Conservation (phyloP, 2,329 filamentous ascomycete species). For the Reticulascus tulasneorum region DNA sequence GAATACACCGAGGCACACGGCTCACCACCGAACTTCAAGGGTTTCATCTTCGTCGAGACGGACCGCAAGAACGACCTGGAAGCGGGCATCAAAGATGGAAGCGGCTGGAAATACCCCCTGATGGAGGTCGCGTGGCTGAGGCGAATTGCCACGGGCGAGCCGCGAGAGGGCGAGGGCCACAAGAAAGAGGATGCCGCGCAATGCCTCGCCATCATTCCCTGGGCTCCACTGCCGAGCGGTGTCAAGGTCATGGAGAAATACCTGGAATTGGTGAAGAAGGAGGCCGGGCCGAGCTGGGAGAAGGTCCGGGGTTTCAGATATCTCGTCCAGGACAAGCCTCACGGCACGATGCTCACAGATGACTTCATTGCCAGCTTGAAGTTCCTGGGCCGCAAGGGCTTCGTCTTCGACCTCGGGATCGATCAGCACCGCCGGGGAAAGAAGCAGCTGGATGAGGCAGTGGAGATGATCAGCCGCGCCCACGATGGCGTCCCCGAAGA, state of each 20-base stretch:
- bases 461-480: slow-evolving; percentile 65
- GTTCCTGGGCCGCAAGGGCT: slow-evolving; percentile 59
- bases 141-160: slow-evolving; percentile 59
- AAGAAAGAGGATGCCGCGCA: slow-evolving; percentile 43
- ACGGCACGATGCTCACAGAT: slow-evolving; percentile 59
- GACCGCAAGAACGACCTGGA: slow-evolving; percentile 64
- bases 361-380: slow-evolving; percentile 63
- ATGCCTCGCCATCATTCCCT: slow-evolving; percentile 71
- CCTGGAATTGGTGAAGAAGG: slow-evolving; percentile 54
- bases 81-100: slow-evolving; percentile 37
- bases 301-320: slow-evolving; percentile 79
- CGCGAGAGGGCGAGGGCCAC: slow-evolving; percentile 57
- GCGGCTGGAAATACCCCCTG: slow-evolving; percentile 65
- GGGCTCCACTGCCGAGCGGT: slow-evolving; percentile 76
- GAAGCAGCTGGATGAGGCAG: slow-evolving; percentile 67
- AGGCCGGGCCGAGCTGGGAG: slow-evolving; percentile 58
- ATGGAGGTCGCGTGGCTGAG: slow-evolving; percentile 68
- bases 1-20: slow-evolving; percentile 54
- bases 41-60: slow-evolving; percentile 80
- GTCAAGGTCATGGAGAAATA: slow-evolving; percentile 59
- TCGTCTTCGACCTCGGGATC: slow-evolving; percentile 79
- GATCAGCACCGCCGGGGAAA: slow-evolving; percentile 75
- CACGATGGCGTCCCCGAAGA: slow-evolving; percentile 57
- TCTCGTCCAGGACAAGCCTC: slow-evolving; percentile 72
- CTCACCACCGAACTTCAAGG: slow-evolving; percentile 44